Base-by-base conservation (phyloP, 2,329 filamentous ascomycete species). In the Fusarium chlamydosporum region DNA sequence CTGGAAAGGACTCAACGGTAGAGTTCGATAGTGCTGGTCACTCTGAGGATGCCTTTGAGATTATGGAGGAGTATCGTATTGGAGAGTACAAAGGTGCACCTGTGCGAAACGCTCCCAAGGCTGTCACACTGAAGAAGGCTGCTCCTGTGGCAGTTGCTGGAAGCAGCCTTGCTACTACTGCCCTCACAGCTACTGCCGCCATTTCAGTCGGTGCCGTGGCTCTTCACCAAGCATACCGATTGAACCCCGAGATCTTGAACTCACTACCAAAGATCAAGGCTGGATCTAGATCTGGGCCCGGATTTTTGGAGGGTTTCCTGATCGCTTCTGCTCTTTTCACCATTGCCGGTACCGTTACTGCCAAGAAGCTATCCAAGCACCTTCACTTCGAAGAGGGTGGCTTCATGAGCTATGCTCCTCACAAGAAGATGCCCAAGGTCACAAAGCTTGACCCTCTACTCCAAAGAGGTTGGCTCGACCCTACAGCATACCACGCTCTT, bases 11-110 rank as follows among this genome's bases (percentile, higher is more conserved):
- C 79, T 89, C 91, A 47, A 92, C 91, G 42, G 89, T 92, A 76
- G 91, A 89, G 41, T 96, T 94, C 75, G 92, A 96, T 80, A 91
- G 94, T 74, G 92, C 93, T 37, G 92, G 92, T 43, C 93, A 96
- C 82, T 93, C 91, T 46, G 91, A 93, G 26, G 83, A 85, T 56
- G 82, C 82, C 4, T 77, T 73, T 51, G 82, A 83, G 38, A 80
- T 82, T 46, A 80, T 84, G 77, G 75, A 74, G 3, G 61, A 74
- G 13, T 82, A 76, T 54, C 67, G 67, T 40, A 47, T 84, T 34
- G 82, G 82, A 18, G 77, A 75, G 31, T 74, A 81, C 56, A 79
- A 77, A 53, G 79, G 77, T 38, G 73, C 61, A 13, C 63, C 67
- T 1, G 61, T 38, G 0, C 50, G 60, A 42, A 52, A 43, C 1